Evolutionary conservation across 345 rosid genomes (phyloP), one percentile per base, ranked within the genome.

Genomic region (Populus nigra): DNA sequence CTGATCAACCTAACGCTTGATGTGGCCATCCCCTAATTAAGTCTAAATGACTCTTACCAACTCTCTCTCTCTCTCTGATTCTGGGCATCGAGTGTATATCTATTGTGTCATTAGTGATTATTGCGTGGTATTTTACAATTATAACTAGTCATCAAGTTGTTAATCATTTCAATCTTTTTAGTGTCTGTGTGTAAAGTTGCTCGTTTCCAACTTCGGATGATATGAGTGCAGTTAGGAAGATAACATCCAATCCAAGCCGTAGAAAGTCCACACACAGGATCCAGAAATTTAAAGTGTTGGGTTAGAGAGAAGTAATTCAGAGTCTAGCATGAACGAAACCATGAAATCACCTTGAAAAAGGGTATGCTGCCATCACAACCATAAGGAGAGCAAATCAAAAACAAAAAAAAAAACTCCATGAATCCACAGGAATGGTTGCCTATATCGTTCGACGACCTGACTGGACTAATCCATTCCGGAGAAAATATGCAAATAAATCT

Each of bases 1-100:
- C 85, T 50, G 85, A 86, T 84, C 87, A 84, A 75, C 85, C 86
- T 11, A 82, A 75, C 41, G 88, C 66, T 62, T 85, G 82, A 87
- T 50, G 38, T 13, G 16, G 17, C 66, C 65, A 8, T 16, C 33
- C 50, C 15, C 7, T 63, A 33, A 33, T 33, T 33, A 41, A 72
- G 61, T 39, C 63, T 68, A 16, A 27, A 43, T 78, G 18, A 71
- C 10, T 36, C 68, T 66, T 39, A 47, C 71, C 33, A 20, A 45
- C 17, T 22, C 43, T 59, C 15, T 49, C 53, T 38, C 31, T 73
- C 29, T 53, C 4, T 53, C n/a, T 45, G 50, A 73, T 33, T 76
- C 68, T 77, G 29, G 13, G 17, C 41, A n/a, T 50, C 27, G 62
- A 12, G 49, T 61, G 72, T 62, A 47, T 65, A 36, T 65, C 23